phyloP scores from a whole-genome alignment of 1,284 basidiomycete species.

The Ganoderma lucidum region DNA sequence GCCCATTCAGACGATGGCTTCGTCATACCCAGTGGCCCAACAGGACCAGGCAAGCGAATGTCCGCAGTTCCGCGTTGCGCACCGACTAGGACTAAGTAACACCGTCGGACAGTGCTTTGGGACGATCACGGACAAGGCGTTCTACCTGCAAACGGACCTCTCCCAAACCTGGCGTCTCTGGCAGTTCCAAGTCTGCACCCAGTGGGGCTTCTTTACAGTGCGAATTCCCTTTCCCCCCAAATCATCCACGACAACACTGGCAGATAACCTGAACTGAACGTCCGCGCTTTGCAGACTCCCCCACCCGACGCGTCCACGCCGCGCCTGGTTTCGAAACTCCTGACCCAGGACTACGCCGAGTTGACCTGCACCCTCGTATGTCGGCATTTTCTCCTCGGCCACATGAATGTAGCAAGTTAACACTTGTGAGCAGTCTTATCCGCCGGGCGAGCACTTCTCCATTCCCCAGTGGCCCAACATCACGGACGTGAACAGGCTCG shows the following conservation, averaged over 20 bases:
- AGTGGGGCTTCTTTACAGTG: conserved; percentile 93
- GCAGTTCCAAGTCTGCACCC: conserved; percentile 92
- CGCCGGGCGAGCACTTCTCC: conserved; percentile 76
- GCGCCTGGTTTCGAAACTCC: conserved; percentile 73
- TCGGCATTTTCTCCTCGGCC: conserved; percentile 51
- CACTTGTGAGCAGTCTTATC: conserved; percentile 67
- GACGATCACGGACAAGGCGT: conserved; percentile 67
- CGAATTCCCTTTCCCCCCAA: conserved; percentile 18
- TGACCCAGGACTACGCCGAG: conserved; percentile 80
- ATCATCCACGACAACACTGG: neutral
- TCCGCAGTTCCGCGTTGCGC: neutral
- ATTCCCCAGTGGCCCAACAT: conserved; percentile 83
- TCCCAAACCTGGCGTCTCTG: conserved; percentile 86
- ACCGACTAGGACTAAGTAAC: neutral
- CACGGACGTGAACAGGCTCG: conserved; percentile 80
- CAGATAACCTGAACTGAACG: neutral
- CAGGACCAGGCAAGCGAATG: conserved; percentile 62
- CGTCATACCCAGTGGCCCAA: conserved; percentile 56
- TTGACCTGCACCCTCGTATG: conserved; percentile 86
- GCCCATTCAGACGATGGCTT: conserved; percentile 38
- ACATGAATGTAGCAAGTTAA: neutral
- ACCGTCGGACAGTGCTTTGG: conserved; percentile 82
- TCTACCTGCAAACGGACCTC: conserved; percentile 73
- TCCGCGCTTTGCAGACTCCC: conserved; percentile 10
- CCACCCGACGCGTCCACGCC: conserved; percentile 67